Evolutionary conservation across 2,329 filamentous ascomycete species (phyloP).

Genomic region (Karstenula rhodostoma): DNA sequence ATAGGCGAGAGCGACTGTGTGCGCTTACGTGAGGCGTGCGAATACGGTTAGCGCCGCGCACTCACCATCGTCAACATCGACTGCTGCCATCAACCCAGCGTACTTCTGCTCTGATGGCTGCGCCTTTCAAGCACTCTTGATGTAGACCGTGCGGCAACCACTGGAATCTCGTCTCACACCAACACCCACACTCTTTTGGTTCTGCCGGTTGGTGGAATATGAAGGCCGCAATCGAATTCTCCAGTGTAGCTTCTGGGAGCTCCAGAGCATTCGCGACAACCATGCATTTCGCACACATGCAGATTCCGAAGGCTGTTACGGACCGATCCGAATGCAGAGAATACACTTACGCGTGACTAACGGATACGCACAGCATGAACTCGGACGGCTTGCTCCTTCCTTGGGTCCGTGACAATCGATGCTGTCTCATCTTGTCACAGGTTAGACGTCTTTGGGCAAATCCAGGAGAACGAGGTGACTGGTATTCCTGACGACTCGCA

Average conservation of each 20-base stretch:
- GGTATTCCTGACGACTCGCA: background rate
- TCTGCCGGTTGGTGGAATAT: too few relatives aligned
- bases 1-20: conserved; percentile 11
- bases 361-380: background rate
- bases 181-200: too few relatives aligned
- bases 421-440: background rate
- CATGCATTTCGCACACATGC: background rate
- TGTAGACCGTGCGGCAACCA: too few relatives aligned
- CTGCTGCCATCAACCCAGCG: background rate
- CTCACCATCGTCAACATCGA: background rate
- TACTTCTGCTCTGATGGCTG: background rate
- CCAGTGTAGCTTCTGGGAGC: background rate
- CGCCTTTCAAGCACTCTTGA: background rate
- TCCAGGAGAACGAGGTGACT: too few relatives aligned
- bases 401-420: background rate
- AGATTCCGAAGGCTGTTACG: background rate
- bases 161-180: too few relatives aligned
- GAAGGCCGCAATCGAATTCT: too few relatives aligned
- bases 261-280: background rate
- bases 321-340: background rate
- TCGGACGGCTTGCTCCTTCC: background rate
- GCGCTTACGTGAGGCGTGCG: conserved; percentile 7
- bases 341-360: background rate
- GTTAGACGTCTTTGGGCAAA: too few relatives aligned
- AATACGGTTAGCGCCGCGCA: background rate